These are phyloP conservation scores for Ophiostoma himal-ulmi DNA, from an alignment of 2,329 filamentous ascomycete species.

Conservation along the genomic window DNA sequence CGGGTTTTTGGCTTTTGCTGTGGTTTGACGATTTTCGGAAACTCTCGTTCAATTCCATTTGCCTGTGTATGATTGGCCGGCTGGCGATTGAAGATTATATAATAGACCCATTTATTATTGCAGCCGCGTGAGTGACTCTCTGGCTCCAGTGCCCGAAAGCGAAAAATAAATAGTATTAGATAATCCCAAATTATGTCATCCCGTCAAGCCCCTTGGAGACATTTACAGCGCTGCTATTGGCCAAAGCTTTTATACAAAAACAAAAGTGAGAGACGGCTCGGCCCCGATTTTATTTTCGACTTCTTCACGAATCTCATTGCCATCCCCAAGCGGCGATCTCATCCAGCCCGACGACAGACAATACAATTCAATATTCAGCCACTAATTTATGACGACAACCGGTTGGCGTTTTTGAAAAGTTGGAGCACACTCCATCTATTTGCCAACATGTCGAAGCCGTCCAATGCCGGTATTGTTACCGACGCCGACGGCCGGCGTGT, in stretches of 20 bases:
- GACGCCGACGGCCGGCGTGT: constrained; percentile 77
- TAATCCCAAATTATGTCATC: constrained; percentile 12
- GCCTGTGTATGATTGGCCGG: constrained; percentile 2
- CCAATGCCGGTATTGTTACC: constrained; percentile 69
- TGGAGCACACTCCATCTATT: background rate
- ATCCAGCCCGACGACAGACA: background rate
- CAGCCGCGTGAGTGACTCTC: background rate
- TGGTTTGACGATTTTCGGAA: constrained; percentile 27
- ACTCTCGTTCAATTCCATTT: constrained; percentile 28
- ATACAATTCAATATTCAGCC: background rate
- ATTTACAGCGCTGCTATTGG: background rate
- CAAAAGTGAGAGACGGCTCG: background rate
- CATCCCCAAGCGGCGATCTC: background rate
- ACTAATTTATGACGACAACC: background rate
- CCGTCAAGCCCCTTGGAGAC: background rate
- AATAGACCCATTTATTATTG: background rate
- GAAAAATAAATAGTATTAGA: background rate
- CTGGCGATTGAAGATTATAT: background rate
- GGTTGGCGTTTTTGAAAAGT: background rate
- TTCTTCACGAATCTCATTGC: background rate
- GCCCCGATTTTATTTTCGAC: background rate
- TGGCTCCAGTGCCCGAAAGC: background rate
- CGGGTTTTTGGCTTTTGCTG: constrained; percentile 24
- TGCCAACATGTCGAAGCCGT: constrained; percentile 20
- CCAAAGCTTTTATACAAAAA: constrained; percentile 5